Evolutionary conservation across 2,329 filamentous ascomycete genomes (phyloP).

Genomic region (Clonostachys chloroleuca): DNA sequence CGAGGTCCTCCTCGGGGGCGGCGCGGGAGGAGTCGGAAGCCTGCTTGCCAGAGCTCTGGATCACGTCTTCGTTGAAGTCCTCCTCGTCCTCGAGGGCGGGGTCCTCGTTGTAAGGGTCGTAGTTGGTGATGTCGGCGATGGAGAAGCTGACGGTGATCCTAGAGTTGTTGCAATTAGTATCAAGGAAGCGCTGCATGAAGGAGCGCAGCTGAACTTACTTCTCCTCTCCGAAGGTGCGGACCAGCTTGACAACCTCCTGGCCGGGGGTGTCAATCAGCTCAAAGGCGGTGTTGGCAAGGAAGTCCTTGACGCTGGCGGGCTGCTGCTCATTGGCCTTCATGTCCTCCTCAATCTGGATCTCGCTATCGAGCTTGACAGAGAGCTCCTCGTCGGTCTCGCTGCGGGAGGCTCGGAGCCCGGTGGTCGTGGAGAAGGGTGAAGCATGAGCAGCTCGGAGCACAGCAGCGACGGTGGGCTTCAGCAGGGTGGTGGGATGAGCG

Average conservation of each 20-base stretch:
- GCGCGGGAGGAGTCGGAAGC: constrained; percentile 43
- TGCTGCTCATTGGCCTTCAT: constrained; percentile 69
- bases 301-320: constrained; percentile 78
- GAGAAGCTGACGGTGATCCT: constrained; percentile 40
- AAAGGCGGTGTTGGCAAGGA: constrained; percentile 80
- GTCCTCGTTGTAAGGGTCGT: constrained; percentile 30
- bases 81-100: constrained; percentile 31
- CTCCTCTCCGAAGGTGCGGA: constrained; percentile 81
- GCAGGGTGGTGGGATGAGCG: constrained; percentile 35
- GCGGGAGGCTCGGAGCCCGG: constrained; percentile 32
- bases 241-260: constrained; percentile 82
- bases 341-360: constrained; percentile 79
- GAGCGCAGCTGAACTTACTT: constrained; percentile 52
- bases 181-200: background rate
- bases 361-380: constrained; percentile 77
- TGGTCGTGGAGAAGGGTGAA: constrained; percentile 44
- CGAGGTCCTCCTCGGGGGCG: constrained; percentile 47
- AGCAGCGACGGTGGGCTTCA: constrained; percentile 14
- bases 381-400: constrained; percentile 72
- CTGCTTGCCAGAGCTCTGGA: constrained; percentile 52
- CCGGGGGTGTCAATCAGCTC: constrained; percentile 78
- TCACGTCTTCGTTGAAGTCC: constrained; percentile 24
- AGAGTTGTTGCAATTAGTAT: background rate
- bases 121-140: constrained; percentile 32
- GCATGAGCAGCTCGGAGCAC: constrained; percentile 30